These are phyloP conservation scores for Barnettozyma siamensis DNA, from an alignment of 805 yeast species.

Conservation along the genomic window DNA sequence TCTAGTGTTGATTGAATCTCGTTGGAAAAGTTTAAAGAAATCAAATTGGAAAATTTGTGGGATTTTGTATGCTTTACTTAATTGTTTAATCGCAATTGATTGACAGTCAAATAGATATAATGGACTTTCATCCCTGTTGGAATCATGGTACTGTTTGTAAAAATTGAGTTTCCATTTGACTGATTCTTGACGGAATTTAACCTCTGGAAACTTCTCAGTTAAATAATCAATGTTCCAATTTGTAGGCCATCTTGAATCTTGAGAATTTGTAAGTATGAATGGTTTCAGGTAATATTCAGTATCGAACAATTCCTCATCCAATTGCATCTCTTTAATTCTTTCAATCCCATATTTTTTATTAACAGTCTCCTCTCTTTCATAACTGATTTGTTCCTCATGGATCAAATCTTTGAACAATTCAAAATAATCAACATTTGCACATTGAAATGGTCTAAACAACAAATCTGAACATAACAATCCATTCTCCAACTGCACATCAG, in stretches of 20 bases:
- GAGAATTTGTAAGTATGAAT: conserved; percentile 44
- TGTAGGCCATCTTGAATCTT: conserved; percentile 48
- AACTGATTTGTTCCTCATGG: conserved; percentile 35
- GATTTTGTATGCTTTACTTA: conserved; percentile 45
- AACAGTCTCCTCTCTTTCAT: conserved; percentile 16
- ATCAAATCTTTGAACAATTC: conserved; percentile 43
- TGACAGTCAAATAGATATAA: conserved; percentile 80
- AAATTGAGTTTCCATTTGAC: conserved; percentile 69
- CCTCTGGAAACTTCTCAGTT: conserved; percentile 48
- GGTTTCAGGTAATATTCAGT: conserved; percentile 47
- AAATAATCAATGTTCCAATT: conserved; percentile 52
- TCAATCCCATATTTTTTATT: conserved; percentile 37
- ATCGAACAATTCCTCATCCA: conserved; percentile 44
- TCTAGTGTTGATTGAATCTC: conserved; percentile 36
- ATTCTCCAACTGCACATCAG: conserved; percentile 38
- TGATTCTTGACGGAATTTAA: conserved; percentile 74
- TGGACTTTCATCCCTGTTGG: conserved; percentile 77
- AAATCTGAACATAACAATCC: conserved; percentile 65
- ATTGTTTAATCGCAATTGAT: conserved; percentile 55
- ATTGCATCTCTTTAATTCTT: conserved; percentile 39
- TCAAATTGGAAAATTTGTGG: conserved; percentile 57
- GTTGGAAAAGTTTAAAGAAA: conserved; percentile 49
- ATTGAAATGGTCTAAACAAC: conserved; percentile 79
- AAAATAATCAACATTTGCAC: conserved; percentile 62
- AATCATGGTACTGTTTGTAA: conserved; percentile 53